These are phyloP conservation scores for Neonectria coccinea DNA, from an alignment of 2,329 filamentous ascomycete species.

Conservation along the genomic window DNA sequence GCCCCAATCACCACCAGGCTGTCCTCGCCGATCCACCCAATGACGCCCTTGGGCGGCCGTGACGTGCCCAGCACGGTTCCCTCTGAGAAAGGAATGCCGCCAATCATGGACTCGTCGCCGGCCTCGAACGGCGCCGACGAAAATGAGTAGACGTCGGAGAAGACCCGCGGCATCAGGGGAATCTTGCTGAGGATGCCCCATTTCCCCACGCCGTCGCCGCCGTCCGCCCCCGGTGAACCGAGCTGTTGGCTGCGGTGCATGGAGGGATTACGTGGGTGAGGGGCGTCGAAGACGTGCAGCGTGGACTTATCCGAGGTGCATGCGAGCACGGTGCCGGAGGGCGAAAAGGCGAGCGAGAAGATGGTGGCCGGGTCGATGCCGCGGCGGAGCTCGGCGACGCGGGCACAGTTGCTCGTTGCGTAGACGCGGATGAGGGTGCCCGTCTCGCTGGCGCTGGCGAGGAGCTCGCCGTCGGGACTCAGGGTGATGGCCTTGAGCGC, in stretches of 20 bases:
- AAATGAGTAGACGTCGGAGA: slow-evolving; percentile 91
- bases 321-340: slow-evolving; percentile 81
- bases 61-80: slow-evolving; percentile 62
- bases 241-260: slow-evolving; percentile 49
- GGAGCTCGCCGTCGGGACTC: slow-evolving; percentile 80
- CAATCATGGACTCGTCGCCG: slow-evolving; percentile 74
- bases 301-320: slow-evolving; percentile 98
- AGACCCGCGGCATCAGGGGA: slow-evolving; percentile 85
- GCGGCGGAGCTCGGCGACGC: slow-evolving; percentile 84
- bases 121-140: slow-evolving; percentile 84
- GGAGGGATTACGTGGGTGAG: slow-evolving; percentile 62
- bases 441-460: slow-evolving; percentile 91
- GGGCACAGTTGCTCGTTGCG: slow-evolving; percentile 81
- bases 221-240: slow-evolving; percentile 48
- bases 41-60: slow-evolving; percentile 80
- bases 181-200: slow-evolving; percentile 89
- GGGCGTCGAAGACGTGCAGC: slow-evolving; percentile 91
- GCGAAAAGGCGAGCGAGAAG: slow-evolving; percentile 89
- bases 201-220: slow-evolving; percentile 73
- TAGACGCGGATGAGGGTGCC: slow-evolving; percentile 92
- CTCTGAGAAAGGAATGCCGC: slow-evolving; percentile 57
- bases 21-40: slow-evolving; percentile 85
- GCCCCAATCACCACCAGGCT: slow-evolving; percentile 82
- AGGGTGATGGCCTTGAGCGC: slow-evolving; percentile 82
- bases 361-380: slow-evolving; percentile 90